Conservation (phyloP, 306 rosid species). For the Cucumis cinereus region DNA sequence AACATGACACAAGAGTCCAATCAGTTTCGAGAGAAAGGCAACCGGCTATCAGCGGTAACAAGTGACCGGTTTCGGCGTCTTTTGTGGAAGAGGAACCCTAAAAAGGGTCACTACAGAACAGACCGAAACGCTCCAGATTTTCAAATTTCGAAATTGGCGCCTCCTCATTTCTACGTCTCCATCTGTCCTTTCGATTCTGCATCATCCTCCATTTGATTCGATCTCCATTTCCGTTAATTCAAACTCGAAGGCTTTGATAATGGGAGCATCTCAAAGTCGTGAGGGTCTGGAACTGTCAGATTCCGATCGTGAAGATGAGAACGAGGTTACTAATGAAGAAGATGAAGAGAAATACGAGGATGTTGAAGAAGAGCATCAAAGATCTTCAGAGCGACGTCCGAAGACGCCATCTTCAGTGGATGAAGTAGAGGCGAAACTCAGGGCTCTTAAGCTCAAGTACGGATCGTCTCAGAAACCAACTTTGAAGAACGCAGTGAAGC, state of each 20-base stretch:
- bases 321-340: conserved; percentile 18
- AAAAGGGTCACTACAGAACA: neutral
- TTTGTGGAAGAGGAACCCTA: conserved; percentile 5
- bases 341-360: conserved; percentile 37
- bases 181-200: neutral
- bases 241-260: conserved; percentile 8
- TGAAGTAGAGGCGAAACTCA: conserved; percentile 74
- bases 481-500: conserved; percentile 63
- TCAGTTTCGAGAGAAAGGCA: neutral
- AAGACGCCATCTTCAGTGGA: conserved; percentile 56
- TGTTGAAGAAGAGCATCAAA: conserved; percentile 28
- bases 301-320: conserved; percentile 25
- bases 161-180: conserved; percentile 3
- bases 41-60: conserved; percentile 10
- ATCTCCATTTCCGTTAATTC: neutral
- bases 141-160: conserved; percentile 58
- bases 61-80: neutral
- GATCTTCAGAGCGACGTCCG: conserved; percentile 37
- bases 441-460: conserved; percentile 73
- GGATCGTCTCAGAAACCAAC: conserved; percentile 29
- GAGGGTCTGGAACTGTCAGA: conserved; percentile 50
- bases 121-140: conserved; percentile 19
- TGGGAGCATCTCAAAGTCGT: conserved; percentile 75
- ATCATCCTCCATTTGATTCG: neutral
- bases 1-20: conserved; percentile 11